Evolutionary conservation across 2,329 filamentous ascomycete species (phyloP).

Genomic region (Macroventuria anomochaeta): DNA sequence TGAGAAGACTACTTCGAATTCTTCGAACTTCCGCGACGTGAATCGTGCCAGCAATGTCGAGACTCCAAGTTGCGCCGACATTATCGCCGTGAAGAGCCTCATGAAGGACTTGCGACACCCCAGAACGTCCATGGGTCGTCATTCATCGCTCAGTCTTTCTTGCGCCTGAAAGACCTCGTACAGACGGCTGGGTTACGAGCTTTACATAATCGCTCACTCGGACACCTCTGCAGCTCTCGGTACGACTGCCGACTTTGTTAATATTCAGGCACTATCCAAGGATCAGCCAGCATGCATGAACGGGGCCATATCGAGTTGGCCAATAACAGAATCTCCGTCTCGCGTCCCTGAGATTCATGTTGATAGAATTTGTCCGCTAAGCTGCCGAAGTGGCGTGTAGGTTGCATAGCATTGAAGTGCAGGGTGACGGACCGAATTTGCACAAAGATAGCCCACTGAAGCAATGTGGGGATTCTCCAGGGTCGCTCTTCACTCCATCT

Average conservation of each 20-base stretch:
- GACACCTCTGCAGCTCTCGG: neutral
- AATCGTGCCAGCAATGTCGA: neutral
- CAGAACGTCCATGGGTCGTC: neutral
- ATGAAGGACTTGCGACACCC: neutral
- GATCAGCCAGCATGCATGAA: neutral
- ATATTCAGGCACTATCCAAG: neutral
- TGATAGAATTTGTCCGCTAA: neutral
- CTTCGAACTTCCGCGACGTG: neutral
- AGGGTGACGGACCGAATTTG: constrained; percentile 8
- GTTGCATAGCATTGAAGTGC: constrained; percentile 4
- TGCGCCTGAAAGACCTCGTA: neutral
- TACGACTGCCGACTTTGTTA: neutral
- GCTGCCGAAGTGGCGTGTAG: constrained; percentile 14
- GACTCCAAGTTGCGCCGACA: neutral
- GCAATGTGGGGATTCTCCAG: constrained; percentile 3
- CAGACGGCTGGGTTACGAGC: neutral
- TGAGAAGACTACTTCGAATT: neutral
- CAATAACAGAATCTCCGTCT: neutral
- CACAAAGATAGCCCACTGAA: constrained; percentile 5
- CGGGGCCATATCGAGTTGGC: neutral
- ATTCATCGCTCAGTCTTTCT: neutral
- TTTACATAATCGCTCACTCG: neutral
- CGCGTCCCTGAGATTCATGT: neutral
- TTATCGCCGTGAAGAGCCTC: neutral
- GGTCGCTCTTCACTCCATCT: neutral